Conservation (phyloP, 768 basidiomycete genomes). For the Termitomyces sp. region DNA sequence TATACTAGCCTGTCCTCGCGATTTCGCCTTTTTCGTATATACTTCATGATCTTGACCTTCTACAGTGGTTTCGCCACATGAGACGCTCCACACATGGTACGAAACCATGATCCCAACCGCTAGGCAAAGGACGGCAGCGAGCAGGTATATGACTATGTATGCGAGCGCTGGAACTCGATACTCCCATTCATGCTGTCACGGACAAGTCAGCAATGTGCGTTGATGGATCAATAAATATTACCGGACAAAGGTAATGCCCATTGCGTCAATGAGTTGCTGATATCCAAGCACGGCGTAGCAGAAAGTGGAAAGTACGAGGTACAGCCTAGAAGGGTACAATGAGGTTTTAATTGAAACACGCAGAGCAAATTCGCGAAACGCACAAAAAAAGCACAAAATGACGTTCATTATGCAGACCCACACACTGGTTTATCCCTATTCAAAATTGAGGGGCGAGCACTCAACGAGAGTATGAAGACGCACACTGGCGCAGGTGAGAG, state of each 20-base stretch:
- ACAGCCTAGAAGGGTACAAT: slow-evolving; percentile 46
- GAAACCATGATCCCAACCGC: slow-evolving; percentile 67
- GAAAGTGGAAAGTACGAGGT: slow-evolving; percentile 70
- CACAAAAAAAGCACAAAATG: slow-evolving; percentile 96
- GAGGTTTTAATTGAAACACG: not conserved
- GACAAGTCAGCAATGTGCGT: not conserved
- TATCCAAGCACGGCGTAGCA: slow-evolving; percentile 64
- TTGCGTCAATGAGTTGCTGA: slow-evolving; percentile 45
- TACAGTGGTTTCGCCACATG: slow-evolving; percentile 79
- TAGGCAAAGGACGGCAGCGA: slow-evolving; percentile 69
- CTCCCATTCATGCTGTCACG: slow-evolving; percentile 40
- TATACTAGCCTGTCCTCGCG: slow-evolving; percentile 58
- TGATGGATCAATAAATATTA: slow-evolving; percentile 23
- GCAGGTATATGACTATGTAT: slow-evolving; percentile 73
- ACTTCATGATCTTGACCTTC: slow-evolving; percentile 85
- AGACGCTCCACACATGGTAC: slow-evolving; percentile 71
- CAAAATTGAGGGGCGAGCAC: not conserved
- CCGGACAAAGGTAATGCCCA: slow-evolving; percentile 42
- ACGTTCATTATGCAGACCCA: slow-evolving; percentile 91
- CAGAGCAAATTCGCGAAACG: slow-evolving; percentile 17
- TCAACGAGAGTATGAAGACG: slow-evolving; percentile 14
- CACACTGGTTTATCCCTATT: slow-evolving; percentile 95
- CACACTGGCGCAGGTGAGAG: slow-evolving; percentile 28
- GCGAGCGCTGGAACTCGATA: slow-evolving; percentile 60
- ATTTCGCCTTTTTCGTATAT: slow-evolving; percentile 64